Base-by-base conservation (phyloP, 768 basidiomycete species). In the Panaeolus cyanescens region DNA sequence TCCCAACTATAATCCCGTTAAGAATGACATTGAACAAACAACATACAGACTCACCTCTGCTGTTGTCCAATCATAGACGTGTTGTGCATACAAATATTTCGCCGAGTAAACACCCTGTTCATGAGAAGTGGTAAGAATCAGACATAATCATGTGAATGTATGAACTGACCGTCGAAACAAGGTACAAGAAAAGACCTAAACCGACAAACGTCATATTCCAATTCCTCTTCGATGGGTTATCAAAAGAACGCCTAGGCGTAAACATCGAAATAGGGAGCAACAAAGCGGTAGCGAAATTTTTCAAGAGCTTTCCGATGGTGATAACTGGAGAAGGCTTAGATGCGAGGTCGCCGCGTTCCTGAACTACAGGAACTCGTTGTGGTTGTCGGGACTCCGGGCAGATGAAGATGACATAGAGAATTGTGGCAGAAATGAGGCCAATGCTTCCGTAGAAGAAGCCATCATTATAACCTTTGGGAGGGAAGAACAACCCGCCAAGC, bases 1-100 rank as follows among this genome's bases (percentile, higher is more conserved):
- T 50, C 90, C 88, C 63, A 92, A 68, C 83, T 90, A 64, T 34
- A 7, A 42, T 39, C 3, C 39, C 19, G 19, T 42, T 39, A 66
- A 64, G 19, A 37, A 28, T 30, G 32, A 40, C 17, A 7, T 9
- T n/a, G 36, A 30, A 19, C 37, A 10, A 6, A 4, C 15, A 19
- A 40, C 25, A 22, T 2, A 30, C 58, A 19, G 34, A 32, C 61
- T 37, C 64, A 72, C 83, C 78, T 87, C 78, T 34, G 83, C 83
- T 10, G 89, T 81, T 13, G 79, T 81, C 91, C 91, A 92, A 10
- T 76, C 70, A 66, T 88, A 92, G 9, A 88, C 76, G 67, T 92
- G 88, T 65, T 86, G 85, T 0, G 88, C 91, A 62, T 92, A 94
- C 33, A 93, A 74, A 65, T 92, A 92, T 72, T 93, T 93, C 61